phyloP scores from a whole-genome alignment of 2,329 filamentous ascomycete species.

The Simplicillium aogashimaense region DNA sequence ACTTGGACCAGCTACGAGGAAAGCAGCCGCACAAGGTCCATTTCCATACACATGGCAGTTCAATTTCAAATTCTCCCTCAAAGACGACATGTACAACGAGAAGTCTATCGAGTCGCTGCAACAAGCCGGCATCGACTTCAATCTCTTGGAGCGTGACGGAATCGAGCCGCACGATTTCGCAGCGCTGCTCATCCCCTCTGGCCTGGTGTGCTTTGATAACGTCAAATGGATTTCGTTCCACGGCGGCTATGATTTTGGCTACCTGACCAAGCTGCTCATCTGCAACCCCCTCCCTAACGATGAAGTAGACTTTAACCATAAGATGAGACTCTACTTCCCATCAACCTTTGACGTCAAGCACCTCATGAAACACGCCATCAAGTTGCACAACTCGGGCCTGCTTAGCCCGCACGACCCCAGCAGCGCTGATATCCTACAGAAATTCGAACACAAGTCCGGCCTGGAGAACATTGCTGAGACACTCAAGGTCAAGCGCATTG shows the following conservation, averaged over 20 bases:
- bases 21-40: constrained; percentile 32
- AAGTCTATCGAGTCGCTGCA: constrained; percentile 87
- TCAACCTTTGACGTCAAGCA: constrained; percentile 95
- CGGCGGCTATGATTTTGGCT: constrained; percentile 96
- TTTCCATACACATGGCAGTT: constrained; percentile 96
- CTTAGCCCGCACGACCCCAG: constrained; percentile 52
- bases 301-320: constrained; percentile 78
- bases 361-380: constrained; percentile 81
- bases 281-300: constrained; percentile 77
- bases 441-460: constrained; percentile 82
- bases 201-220: constrained; percentile 76
- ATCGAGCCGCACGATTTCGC: constrained; percentile 89
- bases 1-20: constrained; percentile 24
- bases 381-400: constrained; percentile 54
- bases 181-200: constrained; percentile 80
- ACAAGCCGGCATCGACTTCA: constrained; percentile 87
- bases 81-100: constrained; percentile 96
- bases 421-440: constrained; percentile 66
- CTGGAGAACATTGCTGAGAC: constrained; percentile 91
- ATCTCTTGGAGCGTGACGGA: constrained; percentile 71
- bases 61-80: constrained; percentile 94
- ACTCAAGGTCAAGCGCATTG: constrained; percentile 80
- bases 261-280: constrained; percentile 87
- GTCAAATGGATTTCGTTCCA: constrained; percentile 98
- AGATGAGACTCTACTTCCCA: constrained; percentile 89